These are phyloP conservation scores for Harringtonia aguacate DNA, from an alignment of 2,329 filamentous ascomycete genomes.

Conservation along the genomic window DNA sequence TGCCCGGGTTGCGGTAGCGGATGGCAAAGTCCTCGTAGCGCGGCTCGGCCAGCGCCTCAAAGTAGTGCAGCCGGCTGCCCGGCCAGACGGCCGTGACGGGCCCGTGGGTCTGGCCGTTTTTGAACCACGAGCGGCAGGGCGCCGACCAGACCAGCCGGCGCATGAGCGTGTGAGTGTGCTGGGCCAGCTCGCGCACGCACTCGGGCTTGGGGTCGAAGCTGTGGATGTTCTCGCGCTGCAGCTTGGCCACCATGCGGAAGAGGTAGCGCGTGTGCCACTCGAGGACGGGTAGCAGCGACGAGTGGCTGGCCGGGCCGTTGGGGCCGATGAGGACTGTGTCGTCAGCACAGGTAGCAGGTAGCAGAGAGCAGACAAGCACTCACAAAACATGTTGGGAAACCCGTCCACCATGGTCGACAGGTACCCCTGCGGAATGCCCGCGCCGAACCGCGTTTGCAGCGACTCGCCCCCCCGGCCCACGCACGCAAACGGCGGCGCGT, in stretches of 20 bases:
- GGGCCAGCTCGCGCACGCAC: conserved; percentile 19
- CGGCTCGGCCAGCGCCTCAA: conserved; percentile 15
- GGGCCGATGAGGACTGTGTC: conserved; percentile 14
- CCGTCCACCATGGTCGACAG: conserved; percentile 18
- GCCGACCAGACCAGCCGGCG: conserved; percentile 18
- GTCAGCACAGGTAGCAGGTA: not conserved
- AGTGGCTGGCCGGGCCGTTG: conserved; percentile 12
- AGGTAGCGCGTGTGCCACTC: conserved; percentile 20
- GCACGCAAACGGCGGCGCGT: conserved; percentile 18
- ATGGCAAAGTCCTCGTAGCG: conserved; percentile 22
- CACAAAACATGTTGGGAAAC: conserved; percentile 15
- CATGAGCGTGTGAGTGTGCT: conserved; percentile 18
- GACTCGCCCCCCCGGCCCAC: conserved; percentile 4
- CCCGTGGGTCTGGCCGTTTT: conserved; percentile 13
- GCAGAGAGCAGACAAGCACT: not conserved
- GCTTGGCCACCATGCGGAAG: conserved; percentile 14
- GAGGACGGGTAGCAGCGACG: conserved; percentile 14
- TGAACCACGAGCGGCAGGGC: conserved; percentile 18
- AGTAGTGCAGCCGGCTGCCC: conserved; percentile 13
- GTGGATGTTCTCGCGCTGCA: conserved; percentile 19
- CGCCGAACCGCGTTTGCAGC: conserved; percentile 12
- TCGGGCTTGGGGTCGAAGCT: conserved; percentile 16
- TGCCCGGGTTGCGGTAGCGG: conserved; percentile 5
- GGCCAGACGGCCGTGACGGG: conserved; percentile 14
- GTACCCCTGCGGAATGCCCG: conserved; percentile 49